Percentiles rank a stretch among this genome's conserved stretches.
Evolutionary conservation across 164 flowering plant genomes (phyloP).

Genomic region (Magnolia sinica): DNA sequence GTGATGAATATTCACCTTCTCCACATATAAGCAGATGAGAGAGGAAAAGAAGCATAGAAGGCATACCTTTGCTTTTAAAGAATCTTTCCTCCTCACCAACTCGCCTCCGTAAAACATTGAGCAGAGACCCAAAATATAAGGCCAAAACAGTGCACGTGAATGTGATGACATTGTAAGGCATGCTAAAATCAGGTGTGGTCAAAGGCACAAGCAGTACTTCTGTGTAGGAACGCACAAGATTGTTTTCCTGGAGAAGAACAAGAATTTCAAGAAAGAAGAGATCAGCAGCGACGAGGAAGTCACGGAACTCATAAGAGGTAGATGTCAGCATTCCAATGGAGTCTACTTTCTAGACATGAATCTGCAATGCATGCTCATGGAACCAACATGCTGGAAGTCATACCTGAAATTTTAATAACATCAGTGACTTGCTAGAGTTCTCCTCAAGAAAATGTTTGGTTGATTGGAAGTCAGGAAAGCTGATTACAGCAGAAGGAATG

Average conservation of each 20-base stretch:
- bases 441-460: slow-evolving; percentile 36
- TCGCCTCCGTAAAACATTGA: slow-evolving; percentile 80
- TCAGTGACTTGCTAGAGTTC: slow-evolving; percentile 35
- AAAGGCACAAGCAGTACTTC: slow-evolving; percentile 94
- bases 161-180: slow-evolving; percentile 97
- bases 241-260: slow-evolving; percentile 47
- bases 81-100: slow-evolving; percentile 86
- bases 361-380: background rate
- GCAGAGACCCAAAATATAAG: slow-evolving; percentile 91
- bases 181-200: slow-evolving; percentile 99
- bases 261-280: slow-evolving; percentile 1
- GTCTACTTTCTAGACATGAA: background rate
- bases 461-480: slow-evolving; percentile 61
- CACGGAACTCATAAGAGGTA: background rate
- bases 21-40: background rate
- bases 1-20: background rate
- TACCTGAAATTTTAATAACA: slow-evolving; percentile 76
- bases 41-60: background rate
- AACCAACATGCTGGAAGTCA: background rate
- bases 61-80: slow-evolving; percentile 51
- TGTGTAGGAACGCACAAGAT: slow-evolving; percentile 66
- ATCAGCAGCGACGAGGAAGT: background rate
- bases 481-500: slow-evolving; percentile 86
- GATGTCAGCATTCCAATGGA: background rate
- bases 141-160: slow-evolving; percentile 96